These are phyloP conservation scores for Hymenoscyphus linearis DNA, from an alignment of 2,329 filamentous ascomycete genomes.

Conservation along the genomic window DNA sequence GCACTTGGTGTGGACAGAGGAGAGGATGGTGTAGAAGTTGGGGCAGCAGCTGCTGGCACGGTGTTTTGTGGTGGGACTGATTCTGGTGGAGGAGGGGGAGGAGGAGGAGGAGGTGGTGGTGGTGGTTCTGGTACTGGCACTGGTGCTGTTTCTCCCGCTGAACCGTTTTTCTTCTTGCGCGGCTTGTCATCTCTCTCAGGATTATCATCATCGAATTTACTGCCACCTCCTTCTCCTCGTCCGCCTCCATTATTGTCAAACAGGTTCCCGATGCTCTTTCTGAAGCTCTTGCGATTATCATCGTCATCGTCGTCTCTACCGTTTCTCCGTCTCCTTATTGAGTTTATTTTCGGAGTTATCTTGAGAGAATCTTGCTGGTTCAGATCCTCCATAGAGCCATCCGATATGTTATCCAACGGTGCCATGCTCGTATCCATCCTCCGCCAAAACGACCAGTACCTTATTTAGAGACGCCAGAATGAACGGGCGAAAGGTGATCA, in stretches of 20 bases:
- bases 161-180: neutral
- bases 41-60: neutral
- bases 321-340: constrained; percentile 9
- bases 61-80: neutral
- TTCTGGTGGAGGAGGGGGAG: neutral
- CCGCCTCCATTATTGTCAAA: constrained; percentile 1
- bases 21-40: constrained; percentile 1
- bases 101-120: constrained; percentile 5
- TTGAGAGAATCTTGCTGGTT: neutral
- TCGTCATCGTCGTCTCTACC: neutral
- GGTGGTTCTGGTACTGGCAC: neutral
- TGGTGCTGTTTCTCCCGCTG: neutral
- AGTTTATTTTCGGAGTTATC: neutral
- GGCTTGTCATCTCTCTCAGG: constrained; percentile 4
- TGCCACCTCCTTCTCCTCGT: constrained; percentile 3
- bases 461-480: constrained; percentile 20
- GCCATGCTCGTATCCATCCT: constrained; percentile 31
- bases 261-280: neutral
- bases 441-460: constrained; percentile 19
- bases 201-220: neutral
- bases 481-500: neutral
- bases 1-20: neutral
- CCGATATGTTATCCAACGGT: constrained; percentile 23
- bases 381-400: constrained; percentile 13
- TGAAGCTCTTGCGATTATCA: constrained; percentile 5